Base-by-base conservation (phyloP, 495 filamentous ascomycete species). In the Podospora appendiculata region DNA sequence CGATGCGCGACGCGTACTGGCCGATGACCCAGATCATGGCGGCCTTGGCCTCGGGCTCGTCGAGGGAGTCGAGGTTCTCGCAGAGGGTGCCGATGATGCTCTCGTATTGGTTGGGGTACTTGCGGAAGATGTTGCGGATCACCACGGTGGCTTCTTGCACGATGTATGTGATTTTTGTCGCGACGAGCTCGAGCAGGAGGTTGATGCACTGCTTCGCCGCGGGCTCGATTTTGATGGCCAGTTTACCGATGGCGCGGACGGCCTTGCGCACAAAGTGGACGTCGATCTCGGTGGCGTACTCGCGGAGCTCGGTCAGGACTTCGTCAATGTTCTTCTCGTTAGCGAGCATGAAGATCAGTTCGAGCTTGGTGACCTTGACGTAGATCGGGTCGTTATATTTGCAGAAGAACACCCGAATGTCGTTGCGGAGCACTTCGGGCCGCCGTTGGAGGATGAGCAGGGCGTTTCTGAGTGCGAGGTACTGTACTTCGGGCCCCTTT, bases 1-100 rank as follows among this genome's bases (percentile, higher is more conserved):
- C 91, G 58, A 99, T 99, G 14, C 93, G 84, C 61, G 90, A 88
- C 8, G 93, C 94, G 65, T 99, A 99, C 60, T 99, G 89, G 3
- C 93, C 93, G 60, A 99, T 97, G 50, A 99, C 90, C 93, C 93
- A 99, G 55, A 99, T 94, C 81, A 99, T 92, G n/a, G 93, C 93
- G 5, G 92, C 89, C 67, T 97, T 99, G 39, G 93, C 93, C 64
- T 99, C 93, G n/a, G 93, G 93, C 65, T 99, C 93, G 64, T 99
- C 93, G 25, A 99, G 79, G 7, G 89, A 92, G 72, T 99, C 93
- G 38, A 99, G 81, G 65, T 99, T 90, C 69, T 95, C 88, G 71
- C 95, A 96, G 1, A 99, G 81, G 7, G 90, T 89, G 12, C 84
- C 83, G 66, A 99, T 99, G 70, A 99, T 97, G 52, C 85, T 88